Evolutionary conservation across 140 eudicot genomes (phyloP).

Genomic region (Senecio squalidus): DNA sequence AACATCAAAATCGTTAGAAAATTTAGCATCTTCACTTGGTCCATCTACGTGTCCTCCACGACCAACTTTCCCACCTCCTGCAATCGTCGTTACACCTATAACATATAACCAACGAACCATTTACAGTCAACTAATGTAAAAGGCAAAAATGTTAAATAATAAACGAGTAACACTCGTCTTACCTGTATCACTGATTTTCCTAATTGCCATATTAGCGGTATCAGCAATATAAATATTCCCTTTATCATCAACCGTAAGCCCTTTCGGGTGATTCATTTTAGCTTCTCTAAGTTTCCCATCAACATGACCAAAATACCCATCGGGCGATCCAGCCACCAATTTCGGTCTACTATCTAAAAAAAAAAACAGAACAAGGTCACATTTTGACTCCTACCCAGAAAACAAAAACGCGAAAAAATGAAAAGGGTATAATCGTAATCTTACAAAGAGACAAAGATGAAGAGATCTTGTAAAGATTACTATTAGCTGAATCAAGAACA

Average conservation of each 20-base stretch:
- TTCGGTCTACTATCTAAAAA: conserved; percentile 84
- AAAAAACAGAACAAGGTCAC: neutral
- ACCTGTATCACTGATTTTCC: conserved; percentile 95
- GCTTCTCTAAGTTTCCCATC: conserved; percentile 90
- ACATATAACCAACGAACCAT: neutral
- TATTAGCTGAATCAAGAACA: conserved; percentile 81
- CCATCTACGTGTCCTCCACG: conserved; percentile 94
- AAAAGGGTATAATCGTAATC: conserved; percentile 8
- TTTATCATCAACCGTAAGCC: conserved; percentile 87
- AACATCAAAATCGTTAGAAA: conserved; percentile 92
- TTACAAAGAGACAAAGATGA: conserved; percentile 88
- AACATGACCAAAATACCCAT: conserved; percentile 89
- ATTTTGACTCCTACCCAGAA: neutral
- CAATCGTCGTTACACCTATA: conserved; percentile 95
- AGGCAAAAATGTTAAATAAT: neutral
- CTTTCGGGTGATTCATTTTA: conserved; percentile 91
- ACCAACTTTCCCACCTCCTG: conserved; percentile 76
- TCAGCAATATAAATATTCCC: conserved; percentile 94
- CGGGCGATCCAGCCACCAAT: conserved; percentile 85
- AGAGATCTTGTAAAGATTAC: conserved; percentile 93
- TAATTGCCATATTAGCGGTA: conserved; percentile 75
- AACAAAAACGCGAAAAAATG: neutral
- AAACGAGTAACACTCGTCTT: neutral
- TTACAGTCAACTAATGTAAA: neutral
- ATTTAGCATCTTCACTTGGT: conserved; percentile 94